Conservation (phyloP, 768 basidiomycete genomes). For the Sporobolomyces phaffii region DNA sequence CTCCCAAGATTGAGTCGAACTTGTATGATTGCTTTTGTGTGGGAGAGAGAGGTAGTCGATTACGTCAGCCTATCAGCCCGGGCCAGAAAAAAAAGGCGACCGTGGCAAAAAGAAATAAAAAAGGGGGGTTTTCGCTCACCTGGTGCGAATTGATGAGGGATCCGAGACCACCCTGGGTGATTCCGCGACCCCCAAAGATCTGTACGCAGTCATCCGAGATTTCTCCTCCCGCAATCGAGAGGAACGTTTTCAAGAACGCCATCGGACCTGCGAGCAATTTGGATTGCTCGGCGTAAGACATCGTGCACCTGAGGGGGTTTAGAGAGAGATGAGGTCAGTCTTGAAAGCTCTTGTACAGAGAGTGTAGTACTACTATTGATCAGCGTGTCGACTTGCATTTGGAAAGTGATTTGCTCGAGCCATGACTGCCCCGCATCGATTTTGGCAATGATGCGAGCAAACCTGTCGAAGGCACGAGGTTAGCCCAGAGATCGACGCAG, state of each 20-base stretch:
- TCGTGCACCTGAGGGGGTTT: conserved; percentile 15
- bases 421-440: conserved; percentile 75
- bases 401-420: conserved; percentile 79
- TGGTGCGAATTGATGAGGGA: conserved; percentile 54
- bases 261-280: conserved; percentile 16
- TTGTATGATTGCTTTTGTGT: conserved; percentile 21
- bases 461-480: conserved; percentile 32
- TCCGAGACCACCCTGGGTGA: conserved; percentile 77
- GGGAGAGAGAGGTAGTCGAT: not conserved
- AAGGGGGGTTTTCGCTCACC: not conserved
- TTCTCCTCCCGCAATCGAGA: conserved; percentile 6
- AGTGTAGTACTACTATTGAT: too few species aligned
- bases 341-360: too few species aligned
- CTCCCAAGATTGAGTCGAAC: conserved; percentile 14
- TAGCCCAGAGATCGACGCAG: not conserved
- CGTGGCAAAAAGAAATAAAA: too few species aligned
- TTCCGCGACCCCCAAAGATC: conserved; percentile 75
- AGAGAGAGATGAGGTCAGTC: not conserved
- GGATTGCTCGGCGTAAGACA: conserved; percentile 19
- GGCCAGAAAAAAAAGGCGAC: too few species aligned
- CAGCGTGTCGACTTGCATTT: conserved; percentile 48
- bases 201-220: conserved; percentile 61
- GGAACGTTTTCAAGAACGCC: conserved; percentile 26
- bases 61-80: not conserved
- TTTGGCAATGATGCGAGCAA: conserved; percentile 82